Conservation (phyloP, 1,284 basidiomycete species). For the Exobasidium rhododendri region DNA sequence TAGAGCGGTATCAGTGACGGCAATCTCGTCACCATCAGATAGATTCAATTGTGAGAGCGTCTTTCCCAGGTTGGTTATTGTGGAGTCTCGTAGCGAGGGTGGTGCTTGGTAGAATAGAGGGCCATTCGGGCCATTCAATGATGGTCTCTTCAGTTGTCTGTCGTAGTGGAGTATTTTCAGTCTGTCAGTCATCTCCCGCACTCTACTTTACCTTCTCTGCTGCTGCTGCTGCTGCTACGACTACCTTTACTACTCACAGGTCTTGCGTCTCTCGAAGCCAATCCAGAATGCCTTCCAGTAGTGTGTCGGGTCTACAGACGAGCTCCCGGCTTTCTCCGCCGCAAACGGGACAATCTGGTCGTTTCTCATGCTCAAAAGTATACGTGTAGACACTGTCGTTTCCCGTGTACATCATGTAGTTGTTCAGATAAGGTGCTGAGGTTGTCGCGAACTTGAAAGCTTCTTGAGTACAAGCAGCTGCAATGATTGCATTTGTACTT, state of each 20-base stretch:
- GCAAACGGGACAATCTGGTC: conserved; percentile 92
- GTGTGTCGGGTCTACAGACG: conserved; percentile 16
- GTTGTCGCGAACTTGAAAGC: conserved; percentile 98
- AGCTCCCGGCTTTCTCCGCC: conserved; percentile 67
- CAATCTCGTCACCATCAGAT: conserved; percentile 70
- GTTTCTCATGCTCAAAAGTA: conserved; percentile 92
- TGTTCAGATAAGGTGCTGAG: conserved; percentile 88
- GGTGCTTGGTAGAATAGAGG: conserved; percentile 88
- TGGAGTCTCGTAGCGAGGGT: conserved; percentile 79
- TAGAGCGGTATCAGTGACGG: conserved; percentile 79
- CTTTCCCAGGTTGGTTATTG: conserved; percentile 82
- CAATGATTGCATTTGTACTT: conserved; percentile 51
- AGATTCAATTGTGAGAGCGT: conserved; percentile 73
- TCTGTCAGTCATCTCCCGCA: too few species aligned
- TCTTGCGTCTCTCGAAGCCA: conserved; percentile 35
- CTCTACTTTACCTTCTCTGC: too few species aligned
- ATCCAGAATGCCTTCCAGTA: conserved; percentile 37
- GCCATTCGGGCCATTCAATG: conserved; percentile 29
- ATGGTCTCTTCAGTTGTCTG: conserved; percentile 42
- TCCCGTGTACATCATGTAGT: conserved; percentile 87
- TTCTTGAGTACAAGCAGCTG: conserved; percentile 96
- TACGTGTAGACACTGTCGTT: conserved; percentile 96
- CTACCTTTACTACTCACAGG: conserved; percentile 24
- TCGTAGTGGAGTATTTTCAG: too few species aligned
- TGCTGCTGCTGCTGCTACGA: background rate